Evolutionary conservation across 225 moss, liverwort and hornwort species (phyloP), one percentile per base, ranked within the genome.

Genomic region (Takakia lepidozioides): DNA sequence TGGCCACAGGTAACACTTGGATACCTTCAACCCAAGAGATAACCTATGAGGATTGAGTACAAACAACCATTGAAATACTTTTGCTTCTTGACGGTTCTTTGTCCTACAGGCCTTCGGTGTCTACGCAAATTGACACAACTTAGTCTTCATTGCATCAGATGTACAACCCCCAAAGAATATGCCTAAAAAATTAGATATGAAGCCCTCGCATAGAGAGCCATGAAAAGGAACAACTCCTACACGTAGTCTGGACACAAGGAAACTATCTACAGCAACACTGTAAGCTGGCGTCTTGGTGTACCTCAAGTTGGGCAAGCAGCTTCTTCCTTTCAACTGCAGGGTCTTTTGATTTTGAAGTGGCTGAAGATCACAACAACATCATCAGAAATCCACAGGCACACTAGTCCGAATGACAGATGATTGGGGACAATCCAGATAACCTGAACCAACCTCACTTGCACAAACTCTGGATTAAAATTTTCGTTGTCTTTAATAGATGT

Each of bases 321-420:
- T 59, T 67, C 61, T 68, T 74, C 43, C 83, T 81, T 64, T 84
- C 75, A 21, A 69, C 71, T 56, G 78, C 81, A 60, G 78, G 78
- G 60, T 93, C 88, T 53, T 73, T 48, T 17, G 71, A 34, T 46
- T 65, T 69, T 52, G 61, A 56, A 47, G 68, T 63, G 46, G 63
- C 93, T 93, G 78, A 29, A 46, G 63, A 27, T 43, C 53, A 69
- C 34, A 52, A 49, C 49, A 48, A 4, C 4, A 13, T 22, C 21
- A 43, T 41, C 49, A n/a, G 11, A n/a, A 29, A 36, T 19, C 43
- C 22, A 58, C 47, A 38, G 1, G 28, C 2, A 34, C 6, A 48
- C 19, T 47, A n/a, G n/a, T n/a, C n/a, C n/a, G n/a, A n/a, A n/a
- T n/a, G n/a, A n/a, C n/a, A n/a, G n/a, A n/a, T n/a, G n/a, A n/a